phyloP scores from a whole-genome alignment of 163 green algal species.

The Smithsoniella earleae region DNA sequence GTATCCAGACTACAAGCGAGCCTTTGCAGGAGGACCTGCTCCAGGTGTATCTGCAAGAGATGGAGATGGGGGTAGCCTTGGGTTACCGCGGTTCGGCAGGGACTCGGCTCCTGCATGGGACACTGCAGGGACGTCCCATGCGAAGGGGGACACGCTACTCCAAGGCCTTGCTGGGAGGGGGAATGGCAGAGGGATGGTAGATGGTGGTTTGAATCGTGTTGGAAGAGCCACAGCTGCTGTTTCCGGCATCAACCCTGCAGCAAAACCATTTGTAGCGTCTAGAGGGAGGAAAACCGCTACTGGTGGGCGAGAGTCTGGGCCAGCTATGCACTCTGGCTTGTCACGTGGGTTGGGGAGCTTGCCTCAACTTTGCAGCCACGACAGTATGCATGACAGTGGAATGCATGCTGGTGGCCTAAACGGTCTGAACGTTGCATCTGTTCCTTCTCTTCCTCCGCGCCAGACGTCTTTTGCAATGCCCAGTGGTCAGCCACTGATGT shows the following conservation, averaged over 20 bases:
- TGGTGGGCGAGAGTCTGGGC: neutral
- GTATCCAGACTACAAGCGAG: conserved; percentile 12
- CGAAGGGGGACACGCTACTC: conserved; percentile 10
- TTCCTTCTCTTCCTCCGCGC: neutral
- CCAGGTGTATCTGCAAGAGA: neutral
- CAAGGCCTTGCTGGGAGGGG: neutral
- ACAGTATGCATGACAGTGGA: conserved; percentile 7
- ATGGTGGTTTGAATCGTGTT: neutral
- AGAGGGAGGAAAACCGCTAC: neutral
- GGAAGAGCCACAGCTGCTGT: neutral
- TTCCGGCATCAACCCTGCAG: conserved; percentile 16
- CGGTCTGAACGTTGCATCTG: neutral
- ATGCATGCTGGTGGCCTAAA: neutral
- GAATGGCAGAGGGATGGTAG: neutral
- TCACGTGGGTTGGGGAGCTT: neutral
- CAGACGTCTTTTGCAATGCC: neutral
- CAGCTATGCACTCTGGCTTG: neutral
- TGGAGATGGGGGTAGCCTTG: neutral
- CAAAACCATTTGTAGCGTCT: conserved; percentile 25
- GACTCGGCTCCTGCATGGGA: neutral
- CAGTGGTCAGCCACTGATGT: neutral
- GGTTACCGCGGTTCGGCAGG: neutral
- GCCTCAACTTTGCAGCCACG: neutral
- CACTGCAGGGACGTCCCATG: neutral
- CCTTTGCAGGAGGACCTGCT: conserved; percentile 5